Evolutionary conservation across 345 rosid species (phyloP).

Genomic region (Raphanus raphanistrum): DNA sequence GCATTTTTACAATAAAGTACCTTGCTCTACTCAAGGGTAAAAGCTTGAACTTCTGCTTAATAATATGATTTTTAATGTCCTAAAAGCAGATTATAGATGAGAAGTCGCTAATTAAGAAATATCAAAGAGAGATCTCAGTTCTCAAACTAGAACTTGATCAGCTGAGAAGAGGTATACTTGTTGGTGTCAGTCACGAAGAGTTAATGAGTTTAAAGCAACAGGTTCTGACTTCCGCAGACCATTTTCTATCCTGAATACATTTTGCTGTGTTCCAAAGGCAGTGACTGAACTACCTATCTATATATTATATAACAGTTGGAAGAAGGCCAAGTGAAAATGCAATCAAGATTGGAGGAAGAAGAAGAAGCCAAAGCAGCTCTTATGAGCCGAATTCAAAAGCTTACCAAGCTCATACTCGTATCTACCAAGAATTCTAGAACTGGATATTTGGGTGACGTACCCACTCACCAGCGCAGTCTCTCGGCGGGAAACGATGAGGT

Average conservation of each 20-base stretch:
- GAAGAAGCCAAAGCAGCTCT: conserved; percentile 99
- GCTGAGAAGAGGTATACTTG: conserved; percentile 73
- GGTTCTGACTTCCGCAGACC: conserved; percentile 45
- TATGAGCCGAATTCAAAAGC: conserved; percentile 97
- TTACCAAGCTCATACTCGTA: conserved; percentile 97
- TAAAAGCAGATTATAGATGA: conserved; percentile 89
- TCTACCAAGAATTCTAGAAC: conserved; percentile 88
- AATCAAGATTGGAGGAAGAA: conserved; percentile 98
- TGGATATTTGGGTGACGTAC: conserved; percentile 59
- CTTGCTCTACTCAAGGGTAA: neutral
- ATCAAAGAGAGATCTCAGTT: conserved; percentile 88
- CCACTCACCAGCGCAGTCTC: conserved; percentile 68
- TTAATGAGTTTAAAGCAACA: conserved; percentile 80
- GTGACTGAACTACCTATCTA: conserved; percentile 19
- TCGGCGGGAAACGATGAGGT: conserved; percentile 77
- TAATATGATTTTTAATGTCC: conserved; percentile 17
- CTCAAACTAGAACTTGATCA: conserved; percentile 96
- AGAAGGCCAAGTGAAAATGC: conserved; percentile 99
- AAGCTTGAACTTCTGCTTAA: conserved; percentile 27
- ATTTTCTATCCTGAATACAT: neutral
- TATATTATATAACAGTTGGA: conserved; percentile 58
- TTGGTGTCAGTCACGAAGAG: conserved; percentile 95
- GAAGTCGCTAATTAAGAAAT: conserved; percentile 94
- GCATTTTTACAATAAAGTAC: conserved; percentile 9
- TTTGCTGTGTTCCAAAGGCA: neutral